Evolutionary conservation across 495 filamentous ascomycete species (phyloP), one percentile per base, ranked within the genome.

Genomic region (Tuber borchii): DNA sequence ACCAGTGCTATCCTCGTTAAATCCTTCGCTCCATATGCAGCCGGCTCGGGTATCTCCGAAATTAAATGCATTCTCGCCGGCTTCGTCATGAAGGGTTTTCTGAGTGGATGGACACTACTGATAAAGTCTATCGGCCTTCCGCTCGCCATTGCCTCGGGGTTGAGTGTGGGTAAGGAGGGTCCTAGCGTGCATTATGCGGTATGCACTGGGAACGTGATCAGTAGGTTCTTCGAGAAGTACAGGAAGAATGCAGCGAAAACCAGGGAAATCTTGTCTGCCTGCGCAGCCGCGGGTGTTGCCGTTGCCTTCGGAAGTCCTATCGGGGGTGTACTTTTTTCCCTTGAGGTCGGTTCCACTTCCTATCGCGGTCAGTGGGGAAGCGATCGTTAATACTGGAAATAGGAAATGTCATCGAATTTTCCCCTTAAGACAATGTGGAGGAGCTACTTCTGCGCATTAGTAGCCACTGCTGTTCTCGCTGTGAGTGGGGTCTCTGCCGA

Each of bases 51-150:
- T 70, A 99, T 99, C 74, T 97, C 94, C 40, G 95, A 99, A 86
- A 99, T 99, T 85, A 99, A 99, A 85, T 98, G 95, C 84, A 99
- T 99, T 79, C 97, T 99, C 81, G 95, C 94, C 9, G 95, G 95
- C n/a, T 99, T 99, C 80, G 92, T 98, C 74, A 99, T 99, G 95
- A 97, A 99, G 83, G 95, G 95, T 10, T 99, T 98, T 81, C 87
- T 99, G 61, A 93, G 95, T 44, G 91, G 91, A 77, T 93, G 93
- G 91, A 99, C 95, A 22, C 86, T 99, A 17, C 78, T 96, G 51
- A 98, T 99, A 83, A 99, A 99, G 84, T 97, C 94, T 4, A 89
- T 98, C 72, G 92, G 92, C 46, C 85, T 99, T 71, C 95, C 95
- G 0, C 87, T 99, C 31, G 93, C 95, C 69, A 99, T 99, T 82